Percentiles rank a stretch among this genome's conserved stretches.
Evolutionary conservation across 2,329 filamentous ascomycete genomes (phyloP).

Genomic region (Verticillium nonalfalfae): DNA sequence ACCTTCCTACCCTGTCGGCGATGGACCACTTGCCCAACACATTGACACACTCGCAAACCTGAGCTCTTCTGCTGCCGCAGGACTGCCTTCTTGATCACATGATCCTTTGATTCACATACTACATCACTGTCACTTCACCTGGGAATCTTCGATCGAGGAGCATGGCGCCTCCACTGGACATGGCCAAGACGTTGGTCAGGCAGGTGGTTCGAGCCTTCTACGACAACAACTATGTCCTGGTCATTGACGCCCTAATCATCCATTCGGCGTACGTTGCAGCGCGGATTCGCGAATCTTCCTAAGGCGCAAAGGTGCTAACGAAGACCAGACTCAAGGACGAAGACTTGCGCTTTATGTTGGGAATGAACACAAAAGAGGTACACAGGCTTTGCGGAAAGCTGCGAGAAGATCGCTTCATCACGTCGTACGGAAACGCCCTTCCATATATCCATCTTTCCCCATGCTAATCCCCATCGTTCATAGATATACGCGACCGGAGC

Average conservation of each 20-base stretch:
- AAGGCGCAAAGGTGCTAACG: constrained; percentile 34
- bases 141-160: neutral
- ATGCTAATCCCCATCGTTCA: neutral
- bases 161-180: constrained; percentile 32
- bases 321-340: constrained; percentile 78
- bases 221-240: constrained; percentile 74
- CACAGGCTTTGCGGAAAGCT: constrained; percentile 84
- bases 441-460: neutral
- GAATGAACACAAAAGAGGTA: constrained; percentile 85
- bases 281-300: neutral
- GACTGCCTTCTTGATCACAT: neutral
- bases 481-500: constrained; percentile 11
- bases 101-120: no score
- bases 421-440: constrained; percentile 51
- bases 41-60: neutral
- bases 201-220: constrained; percentile 84
- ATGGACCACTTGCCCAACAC: constrained; percentile 2
- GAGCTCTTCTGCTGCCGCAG: neutral
- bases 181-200: constrained; percentile 72
- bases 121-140: neutral
- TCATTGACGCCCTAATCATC: constrained; percentile 79
- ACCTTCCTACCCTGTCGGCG: neutral
- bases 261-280: constrained; percentile 61
- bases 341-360: constrained; percentile 80
- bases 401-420: constrained; percentile 78